Evolutionary conservation across 2,329 filamentous ascomycete species (phyloP).

Genomic region (Rachicladosporium sp.): DNA sequence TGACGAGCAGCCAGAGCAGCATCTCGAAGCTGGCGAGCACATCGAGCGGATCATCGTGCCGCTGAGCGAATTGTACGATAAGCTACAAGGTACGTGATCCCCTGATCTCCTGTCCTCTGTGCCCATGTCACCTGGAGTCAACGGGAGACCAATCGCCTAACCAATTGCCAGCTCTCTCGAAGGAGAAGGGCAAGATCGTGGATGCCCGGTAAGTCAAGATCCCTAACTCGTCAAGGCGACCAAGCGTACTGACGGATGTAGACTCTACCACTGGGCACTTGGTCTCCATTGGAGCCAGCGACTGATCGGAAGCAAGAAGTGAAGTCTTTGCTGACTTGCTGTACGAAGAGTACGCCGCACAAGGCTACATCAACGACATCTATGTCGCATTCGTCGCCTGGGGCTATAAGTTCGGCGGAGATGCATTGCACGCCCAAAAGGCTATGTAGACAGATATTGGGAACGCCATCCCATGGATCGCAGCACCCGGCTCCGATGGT

Average conservation of each 20-base stretch:
- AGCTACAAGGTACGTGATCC: constrained; percentile 31
- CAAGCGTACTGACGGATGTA: constrained; percentile 13
- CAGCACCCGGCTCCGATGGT: too few species aligned
- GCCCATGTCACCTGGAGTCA: not conserved
- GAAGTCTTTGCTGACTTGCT: constrained; percentile 8
- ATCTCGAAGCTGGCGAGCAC: constrained; percentile 48
- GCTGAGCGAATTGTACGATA: constrained; percentile 43
- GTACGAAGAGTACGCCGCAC: constrained; percentile 16
- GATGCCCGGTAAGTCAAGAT: constrained; percentile 30
- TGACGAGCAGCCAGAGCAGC: constrained; percentile 43
- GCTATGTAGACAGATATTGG: too few species aligned
- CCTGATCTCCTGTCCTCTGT: not conserved
- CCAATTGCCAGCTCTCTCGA: constrained; percentile 17
- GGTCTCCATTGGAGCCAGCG: constrained; percentile 37
- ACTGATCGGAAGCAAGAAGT: constrained; percentile 12
- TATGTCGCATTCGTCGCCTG: constrained; percentile 22
- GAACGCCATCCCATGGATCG: too few species aligned
- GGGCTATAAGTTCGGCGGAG: constrained; percentile 18
- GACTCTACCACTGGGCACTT: constrained; percentile 49
- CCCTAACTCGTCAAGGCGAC: not conserved
- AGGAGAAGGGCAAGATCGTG: constrained; percentile 40
- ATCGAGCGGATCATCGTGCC: constrained; percentile 50
- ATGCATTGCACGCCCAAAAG: not conserved
- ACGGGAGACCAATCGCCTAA: too few species aligned
- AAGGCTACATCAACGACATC: constrained; percentile 20